These are phyloP conservation scores for Plantago elongata DNA, from an alignment of 257 asterid genomes.

Conservation along the genomic window DNA sequence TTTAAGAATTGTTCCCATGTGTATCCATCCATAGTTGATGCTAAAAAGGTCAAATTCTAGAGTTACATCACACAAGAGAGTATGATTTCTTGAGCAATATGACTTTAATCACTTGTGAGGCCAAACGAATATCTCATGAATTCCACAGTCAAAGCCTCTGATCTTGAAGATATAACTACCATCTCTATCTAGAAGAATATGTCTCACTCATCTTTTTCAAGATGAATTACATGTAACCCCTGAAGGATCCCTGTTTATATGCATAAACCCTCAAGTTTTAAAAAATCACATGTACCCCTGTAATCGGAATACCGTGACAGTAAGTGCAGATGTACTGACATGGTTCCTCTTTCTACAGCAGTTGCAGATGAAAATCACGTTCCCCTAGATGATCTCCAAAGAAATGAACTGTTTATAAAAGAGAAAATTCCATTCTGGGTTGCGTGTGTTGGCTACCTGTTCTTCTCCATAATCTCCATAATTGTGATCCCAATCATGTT, in stretches of 20 bases:
- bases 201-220: neutral
- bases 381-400: conserved; percentile 27
- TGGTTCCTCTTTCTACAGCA: conserved; percentile 22
- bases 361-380: conserved; percentile 29
- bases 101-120: conserved; percentile 3
- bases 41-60: neutral
- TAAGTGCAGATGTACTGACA: neutral
- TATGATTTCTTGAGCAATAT: conserved; percentile 8
- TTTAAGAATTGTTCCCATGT: neutral
- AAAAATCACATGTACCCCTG: neutral
- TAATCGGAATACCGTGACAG: no score
- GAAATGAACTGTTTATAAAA: conserved; percentile 49
- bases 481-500: conserved; percentile 62
- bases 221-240: neutral
- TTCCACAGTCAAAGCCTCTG: neutral
- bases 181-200: neutral
- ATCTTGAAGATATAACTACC: neutral
- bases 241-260: neutral
- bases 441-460: conserved; percentile 47
- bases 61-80: conserved; percentile 2
- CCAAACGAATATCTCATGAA: neutral
- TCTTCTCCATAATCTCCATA: conserved; percentile 48
- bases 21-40: neutral
- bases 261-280: neutral
- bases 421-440: conserved; percentile 68